A percentile compares a stretch with the other conserved stretches of the same genome.
phyloP scores from a whole-genome alignment of 768 basidiomycete genomes.

The Mycena haematopus region DNA sequence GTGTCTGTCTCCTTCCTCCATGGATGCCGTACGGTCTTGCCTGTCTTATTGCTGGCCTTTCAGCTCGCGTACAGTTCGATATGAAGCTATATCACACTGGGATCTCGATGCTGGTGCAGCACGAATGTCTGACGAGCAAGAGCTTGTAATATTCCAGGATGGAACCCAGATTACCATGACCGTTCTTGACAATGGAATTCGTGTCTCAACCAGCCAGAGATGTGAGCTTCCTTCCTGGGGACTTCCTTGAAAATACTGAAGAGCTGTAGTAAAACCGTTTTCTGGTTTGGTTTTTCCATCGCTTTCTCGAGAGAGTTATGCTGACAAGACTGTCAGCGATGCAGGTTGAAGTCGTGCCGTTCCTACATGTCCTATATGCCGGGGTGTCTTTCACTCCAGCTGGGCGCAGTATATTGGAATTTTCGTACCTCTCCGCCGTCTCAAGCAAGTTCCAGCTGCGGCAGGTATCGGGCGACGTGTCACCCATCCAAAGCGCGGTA shows the following conservation, averaged over 20 bases:
- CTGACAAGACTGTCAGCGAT: background rate
- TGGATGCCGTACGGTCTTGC: slow-evolving; percentile 21
- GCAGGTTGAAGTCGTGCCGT: slow-evolving; percentile 23
- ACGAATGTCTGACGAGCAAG: slow-evolving; percentile 22
- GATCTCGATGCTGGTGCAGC: slow-evolving; percentile 14
- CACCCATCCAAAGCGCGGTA: slow-evolving; percentile 6
- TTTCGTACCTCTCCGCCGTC: slow-evolving; percentile 29
- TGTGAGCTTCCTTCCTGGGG: background rate
- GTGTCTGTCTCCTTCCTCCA: background rate
- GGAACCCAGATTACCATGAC: slow-evolving; percentile 15
- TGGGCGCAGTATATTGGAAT: slow-evolving; percentile 23
- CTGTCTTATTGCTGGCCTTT: slow-evolving; percentile 23
- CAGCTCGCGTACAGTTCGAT: slow-evolving; percentile 1
- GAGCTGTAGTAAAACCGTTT: slow-evolving; percentile 4
- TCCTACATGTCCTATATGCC: slow-evolving; percentile 18
- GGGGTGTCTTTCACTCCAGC: slow-evolving; percentile 20
- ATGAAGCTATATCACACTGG: slow-evolving; percentile 20
- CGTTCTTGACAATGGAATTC: slow-evolving; percentile 23
- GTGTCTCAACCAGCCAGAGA: slow-evolving; percentile 6
- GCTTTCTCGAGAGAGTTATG: background rate
- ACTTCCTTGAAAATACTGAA: background rate
- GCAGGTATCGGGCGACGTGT: slow-evolving; percentile 25
- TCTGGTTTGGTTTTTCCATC: background rate
- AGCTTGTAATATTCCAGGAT: slow-evolving; percentile 25
- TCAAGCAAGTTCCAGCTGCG: slow-evolving; percentile 23